A percentile compares a stretch with the other conserved stretches of the same genome.
Evolutionary conservation across 108 stramenopile genomes (phyloP).

Genomic region (Skeletonema marinoi): DNA sequence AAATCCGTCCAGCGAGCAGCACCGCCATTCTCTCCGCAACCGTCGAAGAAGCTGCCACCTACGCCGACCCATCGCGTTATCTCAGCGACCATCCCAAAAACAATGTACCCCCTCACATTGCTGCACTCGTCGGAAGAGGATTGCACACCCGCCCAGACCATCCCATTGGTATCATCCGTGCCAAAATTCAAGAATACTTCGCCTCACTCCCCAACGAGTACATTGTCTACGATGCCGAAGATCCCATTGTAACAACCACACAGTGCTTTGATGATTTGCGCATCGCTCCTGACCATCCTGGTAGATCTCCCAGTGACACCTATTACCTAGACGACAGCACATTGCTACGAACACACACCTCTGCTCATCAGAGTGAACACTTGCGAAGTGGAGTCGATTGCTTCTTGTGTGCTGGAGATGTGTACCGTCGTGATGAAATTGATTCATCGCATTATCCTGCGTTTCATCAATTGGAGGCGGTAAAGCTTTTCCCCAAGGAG

Average conservation of each 20-base stretch:
- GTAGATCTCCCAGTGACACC: conserved; percentile 86
- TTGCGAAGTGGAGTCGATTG: conserved; percentile 66
- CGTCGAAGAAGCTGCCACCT: conserved; percentile 34
- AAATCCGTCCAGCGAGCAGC: background rate
- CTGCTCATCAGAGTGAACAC: conserved; percentile 91
- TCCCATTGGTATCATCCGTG: conserved; percentile 82
- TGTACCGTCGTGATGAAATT: conserved; percentile 96
- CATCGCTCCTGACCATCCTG: conserved; percentile 92
- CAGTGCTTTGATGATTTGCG: conserved; percentile 81
- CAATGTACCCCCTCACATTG: conserved; percentile 78
- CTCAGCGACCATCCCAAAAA: conserved; percentile 59
- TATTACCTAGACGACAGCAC: conserved; percentile 83
- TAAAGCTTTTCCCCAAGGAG: conserved; percentile 53
- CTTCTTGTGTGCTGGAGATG: conserved; percentile 92
- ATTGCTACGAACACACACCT: conserved; percentile 94
- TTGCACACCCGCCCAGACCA: conserved; percentile 63
- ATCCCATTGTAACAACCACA: conserved; percentile 72
- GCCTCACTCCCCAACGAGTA: conserved; percentile 29
- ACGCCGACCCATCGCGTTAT: conserved; percentile 50
- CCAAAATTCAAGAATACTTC: conserved; percentile 81
- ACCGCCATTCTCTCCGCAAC: conserved; percentile 20
- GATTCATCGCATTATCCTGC: conserved; percentile 95
- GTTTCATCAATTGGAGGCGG: conserved; percentile 97
- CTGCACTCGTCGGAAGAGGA: conserved; percentile 68
- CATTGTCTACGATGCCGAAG: conserved; percentile 69